These are phyloP conservation scores for Linnemannia zychae DNA, from an alignment of 192 early-diverging fungal genomes.

Conservation along the genomic window DNA sequence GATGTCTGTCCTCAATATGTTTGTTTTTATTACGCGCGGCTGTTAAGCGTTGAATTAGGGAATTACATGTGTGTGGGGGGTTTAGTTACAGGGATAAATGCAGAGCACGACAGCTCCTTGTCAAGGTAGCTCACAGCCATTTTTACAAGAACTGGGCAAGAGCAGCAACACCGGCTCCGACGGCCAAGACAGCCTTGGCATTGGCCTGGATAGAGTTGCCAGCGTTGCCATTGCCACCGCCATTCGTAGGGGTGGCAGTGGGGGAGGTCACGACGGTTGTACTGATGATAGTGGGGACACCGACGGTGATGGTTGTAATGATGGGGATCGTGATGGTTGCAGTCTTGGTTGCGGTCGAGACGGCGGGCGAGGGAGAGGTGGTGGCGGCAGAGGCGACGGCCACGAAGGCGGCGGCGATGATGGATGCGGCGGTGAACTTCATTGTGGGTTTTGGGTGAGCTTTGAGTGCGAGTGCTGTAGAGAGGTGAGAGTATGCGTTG, in stretches of 20 bases:
- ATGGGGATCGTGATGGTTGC: constrained; percentile 12
- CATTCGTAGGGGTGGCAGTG: constrained; percentile 1
- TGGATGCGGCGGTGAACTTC: constrained; percentile 38
- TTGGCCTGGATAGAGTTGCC: constrained; percentile 17
- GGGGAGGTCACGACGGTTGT: constrained; percentile 9
- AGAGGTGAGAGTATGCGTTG: background rate
- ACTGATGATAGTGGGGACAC: constrained; percentile 16
- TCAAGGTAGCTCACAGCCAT: too few species aligned
- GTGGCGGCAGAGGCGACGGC: constrained; percentile 17
- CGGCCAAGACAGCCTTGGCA: constrained; percentile 21
- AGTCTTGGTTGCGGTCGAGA: constrained; percentile 12
- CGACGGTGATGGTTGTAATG: constrained; percentile 6
- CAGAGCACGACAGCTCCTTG: background rate
- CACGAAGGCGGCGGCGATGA: constrained; percentile 10
- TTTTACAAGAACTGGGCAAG: constrained; percentile 33
- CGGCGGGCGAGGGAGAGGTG: background rate
- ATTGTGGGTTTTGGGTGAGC: constrained; percentile 9
- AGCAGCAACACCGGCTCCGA: constrained; percentile 24
- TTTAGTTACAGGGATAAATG: background rate
- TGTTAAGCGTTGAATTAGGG: too few species aligned
- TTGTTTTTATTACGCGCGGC: too few species aligned
- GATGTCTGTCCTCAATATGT: too few species aligned
- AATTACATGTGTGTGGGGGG: background rate
- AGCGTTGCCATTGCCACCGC: background rate
- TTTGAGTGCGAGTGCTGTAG: background rate